A percentile compares a stretch with the other conserved stretches of the same genome.
phyloP scores from a whole-genome alignment of 164 flowering plant species.

The Aristolochia fimbriata region DNA sequence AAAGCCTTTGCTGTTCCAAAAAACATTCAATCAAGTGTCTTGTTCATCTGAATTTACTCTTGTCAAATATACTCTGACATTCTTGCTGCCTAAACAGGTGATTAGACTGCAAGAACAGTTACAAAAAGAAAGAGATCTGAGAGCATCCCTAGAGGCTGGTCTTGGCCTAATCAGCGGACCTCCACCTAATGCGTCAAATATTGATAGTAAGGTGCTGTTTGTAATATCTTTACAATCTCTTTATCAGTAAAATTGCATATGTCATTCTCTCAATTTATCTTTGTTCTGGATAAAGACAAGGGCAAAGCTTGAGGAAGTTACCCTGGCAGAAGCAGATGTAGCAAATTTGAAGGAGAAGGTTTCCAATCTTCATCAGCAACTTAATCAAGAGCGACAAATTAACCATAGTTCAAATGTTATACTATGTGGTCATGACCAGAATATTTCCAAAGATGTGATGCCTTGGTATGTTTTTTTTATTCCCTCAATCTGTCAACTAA shows the following conservation, averaged over 20 bases:
- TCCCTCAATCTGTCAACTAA: background rate
- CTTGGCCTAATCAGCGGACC: slow-evolving; percentile 24
- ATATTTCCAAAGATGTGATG: slow-evolving; percentile 16
- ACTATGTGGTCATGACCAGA: slow-evolving; percentile 19
- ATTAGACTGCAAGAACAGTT: slow-evolving; percentile 61
- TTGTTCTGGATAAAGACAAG: slow-evolving; percentile 34
- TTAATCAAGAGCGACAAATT: slow-evolving; percentile 37
- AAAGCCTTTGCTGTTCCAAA: too few relatives aligned
- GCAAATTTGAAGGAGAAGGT: slow-evolving; percentile 55
- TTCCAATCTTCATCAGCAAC: slow-evolving; percentile 52
- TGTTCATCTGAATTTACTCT: background rate
- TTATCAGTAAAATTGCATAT: background rate
- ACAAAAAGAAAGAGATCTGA: slow-evolving; percentile 62
- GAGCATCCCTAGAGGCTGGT: slow-evolving; percentile 61
- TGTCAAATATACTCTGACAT: slow-evolving; percentile 1
- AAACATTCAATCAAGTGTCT: too few relatives aligned
- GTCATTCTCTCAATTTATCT: slow-evolving; percentile 10
- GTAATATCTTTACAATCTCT: slow-evolving; percentile 3
- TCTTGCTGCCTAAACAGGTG: slow-evolving; percentile 35
- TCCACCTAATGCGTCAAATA: slow-evolving; percentile 19
- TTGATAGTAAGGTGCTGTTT: slow-evolving; percentile 60
- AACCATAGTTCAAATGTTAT: slow-evolving; percentile 19
- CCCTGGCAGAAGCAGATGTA: slow-evolving; percentile 52
- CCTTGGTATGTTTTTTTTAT: slow-evolving; percentile 24
- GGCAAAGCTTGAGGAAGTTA: slow-evolving; percentile 60